Conservation (phyloP, 352 stramenopile genomes). For the Phytophthora europaea region DNA sequence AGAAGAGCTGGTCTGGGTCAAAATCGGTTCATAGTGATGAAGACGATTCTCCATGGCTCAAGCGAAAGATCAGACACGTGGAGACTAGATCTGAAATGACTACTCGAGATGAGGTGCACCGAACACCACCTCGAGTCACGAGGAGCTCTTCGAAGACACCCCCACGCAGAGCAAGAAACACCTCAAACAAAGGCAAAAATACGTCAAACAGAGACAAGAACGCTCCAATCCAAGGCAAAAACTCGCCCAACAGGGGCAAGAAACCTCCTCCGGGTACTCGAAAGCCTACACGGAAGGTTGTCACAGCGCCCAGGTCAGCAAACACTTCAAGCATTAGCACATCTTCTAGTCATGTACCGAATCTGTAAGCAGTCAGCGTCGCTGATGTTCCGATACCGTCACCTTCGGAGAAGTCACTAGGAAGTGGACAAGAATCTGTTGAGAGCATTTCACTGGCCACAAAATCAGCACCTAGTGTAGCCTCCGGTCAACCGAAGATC, state of each 20-base stretch:
- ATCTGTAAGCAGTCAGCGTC: neutral
- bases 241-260: neutral
- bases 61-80: slow-evolving; percentile 15
- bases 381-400: neutral
- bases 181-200: neutral
- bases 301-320: neutral
- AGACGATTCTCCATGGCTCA: slow-evolving; percentile 11
- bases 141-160: neutral
- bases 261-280: neutral
- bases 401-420: neutral
- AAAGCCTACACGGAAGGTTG: neutral
- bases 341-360: neutral
- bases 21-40: slow-evolving; percentile 1
- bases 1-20: neutral
- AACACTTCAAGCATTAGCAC: neutral
- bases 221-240: neutral
- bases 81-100: neutral
- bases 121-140: neutral
- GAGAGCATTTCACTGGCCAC: neutral
- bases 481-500: neutral
- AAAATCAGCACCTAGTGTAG: neutral
- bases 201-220: neutral
- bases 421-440: neutral
- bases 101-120: neutral
- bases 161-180: neutral